Conservation (phyloP, 108 stramenopile genomes). For the Nitzschia sp. region DNA sequence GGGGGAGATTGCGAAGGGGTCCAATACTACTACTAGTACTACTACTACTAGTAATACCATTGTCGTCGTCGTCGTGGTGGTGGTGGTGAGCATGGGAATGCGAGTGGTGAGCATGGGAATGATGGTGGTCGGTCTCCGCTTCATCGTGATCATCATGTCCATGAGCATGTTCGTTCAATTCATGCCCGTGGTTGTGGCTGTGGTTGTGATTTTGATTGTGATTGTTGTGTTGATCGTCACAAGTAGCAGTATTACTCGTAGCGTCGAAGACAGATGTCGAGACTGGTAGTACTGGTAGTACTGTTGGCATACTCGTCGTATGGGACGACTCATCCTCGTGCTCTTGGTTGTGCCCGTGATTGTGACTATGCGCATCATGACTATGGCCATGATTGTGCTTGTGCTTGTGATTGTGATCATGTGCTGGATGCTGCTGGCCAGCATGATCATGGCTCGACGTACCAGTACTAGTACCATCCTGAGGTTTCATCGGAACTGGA, state of each 20-base stretch:
- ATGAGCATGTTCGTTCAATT: conserved; percentile 34
- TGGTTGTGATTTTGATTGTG: conserved; percentile 11
- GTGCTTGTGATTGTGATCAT: conserved; percentile 38
- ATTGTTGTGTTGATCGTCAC: no score
- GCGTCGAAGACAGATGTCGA: no score
- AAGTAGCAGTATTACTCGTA: no score
- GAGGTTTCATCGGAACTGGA: no score
- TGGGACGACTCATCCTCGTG: no score
- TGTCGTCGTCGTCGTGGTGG: background rate
- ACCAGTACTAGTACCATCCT: background rate
- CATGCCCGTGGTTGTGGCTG: background rate
- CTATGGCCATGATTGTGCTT: conserved; percentile 25
- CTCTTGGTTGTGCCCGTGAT: background rate
- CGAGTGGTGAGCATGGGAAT: background rate
- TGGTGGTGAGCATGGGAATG: conserved; percentile 19
- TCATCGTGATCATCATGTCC: conserved; percentile 2
- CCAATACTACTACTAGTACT: no score
- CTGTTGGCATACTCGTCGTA: no score
- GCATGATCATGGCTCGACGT: conserved; percentile 33
- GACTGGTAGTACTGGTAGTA: no score
- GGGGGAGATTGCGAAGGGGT: conserved; percentile 78
- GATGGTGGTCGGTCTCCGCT: conserved; percentile 7
- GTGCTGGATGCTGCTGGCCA: no score
- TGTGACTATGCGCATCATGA: no score
- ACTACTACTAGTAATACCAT: background rate